A percentile compares a stretch with the other conserved stretches of the same genome.
Conservation (phyloP, 1,284 basidiomycete genomes). For the Leccinum proximum region DNA sequence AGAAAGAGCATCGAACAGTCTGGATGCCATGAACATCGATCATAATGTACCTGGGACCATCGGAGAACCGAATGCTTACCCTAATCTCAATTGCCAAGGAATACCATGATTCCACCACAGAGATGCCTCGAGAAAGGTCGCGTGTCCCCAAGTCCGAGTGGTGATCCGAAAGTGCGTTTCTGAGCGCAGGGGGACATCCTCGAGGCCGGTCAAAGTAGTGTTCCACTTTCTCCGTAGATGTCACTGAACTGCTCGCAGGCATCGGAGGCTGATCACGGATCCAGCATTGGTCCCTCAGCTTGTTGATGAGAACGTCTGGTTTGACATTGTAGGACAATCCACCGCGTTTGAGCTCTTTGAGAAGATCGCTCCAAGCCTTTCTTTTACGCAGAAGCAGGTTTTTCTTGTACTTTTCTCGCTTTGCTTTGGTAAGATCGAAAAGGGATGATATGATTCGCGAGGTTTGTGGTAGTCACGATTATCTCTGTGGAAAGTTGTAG, state of each 20-base stretch:
- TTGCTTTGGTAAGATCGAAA: conserved; percentile 46
- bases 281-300: conserved; percentile 64
- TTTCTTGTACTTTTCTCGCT: conserved; percentile 74
- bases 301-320: conserved; percentile 59
- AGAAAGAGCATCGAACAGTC: conserved; percentile 35
- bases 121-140: conserved; percentile 81
- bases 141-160: conserved; percentile 82
- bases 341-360: conserved; percentile 84
- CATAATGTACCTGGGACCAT: neutral
- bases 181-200: conserved; percentile 66
- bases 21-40: conserved; percentile 19
- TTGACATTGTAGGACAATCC: conserved; percentile 78
- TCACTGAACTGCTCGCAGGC: conserved; percentile 16
- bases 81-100: conserved; percentile 54
- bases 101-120: conserved; percentile 79
- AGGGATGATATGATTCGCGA: conserved; percentile 56
- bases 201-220: conserved; percentile 73
- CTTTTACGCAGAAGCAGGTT: conserved; percentile 81
- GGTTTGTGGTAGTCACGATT: conserved; percentile 61
- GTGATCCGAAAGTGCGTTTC: conserved; percentile 66
- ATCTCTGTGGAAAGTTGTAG: conserved; percentile 69
- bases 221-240: conserved; percentile 45
- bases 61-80: conserved; percentile 32
- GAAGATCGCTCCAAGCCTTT: conserved; percentile 89
- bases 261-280: conserved; percentile 60